Conservation (phyloP, 371 early-diverging fungal species). For the Cokeromyces recurvatus region DNA sequence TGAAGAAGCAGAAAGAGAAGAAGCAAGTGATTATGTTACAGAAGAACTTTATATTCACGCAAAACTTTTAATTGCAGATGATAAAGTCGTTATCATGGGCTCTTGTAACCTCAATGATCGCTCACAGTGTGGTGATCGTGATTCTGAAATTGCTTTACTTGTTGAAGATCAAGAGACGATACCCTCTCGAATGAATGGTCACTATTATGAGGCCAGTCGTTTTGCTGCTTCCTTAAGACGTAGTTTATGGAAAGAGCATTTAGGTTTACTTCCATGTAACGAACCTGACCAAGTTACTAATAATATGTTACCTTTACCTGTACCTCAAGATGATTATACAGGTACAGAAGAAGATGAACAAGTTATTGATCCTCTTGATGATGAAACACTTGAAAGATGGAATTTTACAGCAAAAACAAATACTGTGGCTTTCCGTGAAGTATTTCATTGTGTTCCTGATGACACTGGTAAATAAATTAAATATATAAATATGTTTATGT, state of each 20-base stretch:
- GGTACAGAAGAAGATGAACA: conserved; percentile 33
- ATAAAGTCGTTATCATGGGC: conserved; percentile 77
- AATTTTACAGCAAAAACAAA: conserved; percentile 52
- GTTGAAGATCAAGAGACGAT: conserved; percentile 74
- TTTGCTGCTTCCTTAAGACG: conserved; percentile 77
- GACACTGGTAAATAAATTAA: conserved; percentile 49
- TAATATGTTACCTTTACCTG: conserved; percentile 49
- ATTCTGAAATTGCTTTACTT: conserved; percentile 86
- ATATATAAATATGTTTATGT: too few species aligned
- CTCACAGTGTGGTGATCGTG: conserved; percentile 85
- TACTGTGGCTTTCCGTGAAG: conserved; percentile 60
- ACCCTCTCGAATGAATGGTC: conserved; percentile 70
- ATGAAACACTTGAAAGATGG: conserved; percentile 52
- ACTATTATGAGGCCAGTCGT: conserved; percentile 52
- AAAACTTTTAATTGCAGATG: conserved; percentile 91
- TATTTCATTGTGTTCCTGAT: conserved; percentile 78
- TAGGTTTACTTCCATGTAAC: conserved; percentile 60
- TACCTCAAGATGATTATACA: conserved; percentile 29
- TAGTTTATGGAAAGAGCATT: conserved; percentile 80
- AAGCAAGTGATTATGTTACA: conserved; percentile 57
- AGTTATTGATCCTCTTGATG: conserved; percentile 60
- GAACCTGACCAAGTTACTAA: conserved; percentile 44
- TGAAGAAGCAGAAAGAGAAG: conserved; percentile 19
- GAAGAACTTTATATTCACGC: conserved; percentile 92
- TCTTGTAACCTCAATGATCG: conserved; percentile 94